A percentile compares a stretch with the other conserved stretches of the same genome.
These are phyloP conservation scores for Teratosphaeria nubilosa DNA, from an alignment of 2,329 filamentous ascomycete genomes.

Conservation along the genomic window DNA sequence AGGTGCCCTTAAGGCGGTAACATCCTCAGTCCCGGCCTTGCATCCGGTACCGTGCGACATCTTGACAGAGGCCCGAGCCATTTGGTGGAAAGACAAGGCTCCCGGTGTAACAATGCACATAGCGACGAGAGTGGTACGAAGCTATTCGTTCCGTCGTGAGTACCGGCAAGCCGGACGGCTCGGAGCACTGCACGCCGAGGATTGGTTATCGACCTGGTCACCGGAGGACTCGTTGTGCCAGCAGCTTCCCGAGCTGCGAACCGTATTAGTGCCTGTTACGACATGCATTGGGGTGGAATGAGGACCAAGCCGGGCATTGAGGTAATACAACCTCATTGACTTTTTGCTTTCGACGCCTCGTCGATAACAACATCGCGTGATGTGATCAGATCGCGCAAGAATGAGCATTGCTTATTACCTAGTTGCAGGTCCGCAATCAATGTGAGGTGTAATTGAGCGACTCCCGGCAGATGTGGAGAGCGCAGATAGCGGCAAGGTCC, in stretches of 20 bases:
- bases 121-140: not conserved
- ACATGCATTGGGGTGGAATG: not conserved
- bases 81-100: constrained; percentile 2
- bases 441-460: not conserved
- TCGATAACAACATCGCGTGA: not conserved
- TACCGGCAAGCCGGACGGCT: constrained; percentile 1
- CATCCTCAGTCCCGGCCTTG: not conserved
- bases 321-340: not conserved
- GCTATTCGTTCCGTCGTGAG: not conserved
- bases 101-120: not conserved
- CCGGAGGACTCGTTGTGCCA: not conserved
- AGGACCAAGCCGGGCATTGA: not conserved
- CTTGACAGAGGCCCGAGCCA: not conserved
- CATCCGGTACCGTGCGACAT: not conserved
- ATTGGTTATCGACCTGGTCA: constrained; percentile 1
- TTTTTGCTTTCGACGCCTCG: not conserved
- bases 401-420: not conserved
- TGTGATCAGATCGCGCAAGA: not conserved
- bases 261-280: not conserved
- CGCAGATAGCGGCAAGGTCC: not conserved
- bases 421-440: not conserved
- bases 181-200: not conserved
- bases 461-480: not conserved
- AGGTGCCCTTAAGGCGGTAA: not conserved
- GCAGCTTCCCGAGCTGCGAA: constrained; percentile 1